Conservation (phyloP, 768 basidiomycete species). For the Russula vinacea region DNA sequence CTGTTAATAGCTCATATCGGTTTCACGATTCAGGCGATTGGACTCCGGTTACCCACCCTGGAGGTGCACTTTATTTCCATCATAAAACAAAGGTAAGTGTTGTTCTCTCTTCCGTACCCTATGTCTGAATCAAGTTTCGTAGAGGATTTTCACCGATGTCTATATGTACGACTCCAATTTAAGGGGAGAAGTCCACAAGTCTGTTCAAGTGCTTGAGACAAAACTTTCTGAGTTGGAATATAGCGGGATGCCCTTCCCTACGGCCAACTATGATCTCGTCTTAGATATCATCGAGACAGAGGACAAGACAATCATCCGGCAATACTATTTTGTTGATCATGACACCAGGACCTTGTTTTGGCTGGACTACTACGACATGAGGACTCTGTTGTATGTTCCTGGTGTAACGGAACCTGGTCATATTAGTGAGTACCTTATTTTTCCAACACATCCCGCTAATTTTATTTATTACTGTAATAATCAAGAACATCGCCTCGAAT, state of each 20-base stretch:
- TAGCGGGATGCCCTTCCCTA: neutral
- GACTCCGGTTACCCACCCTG: constrained; percentile 1
- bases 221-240: neutral
- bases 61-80: constrained; percentile 21
- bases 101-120: neutral
- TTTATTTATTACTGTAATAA: neutral
- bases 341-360: constrained; percentile 10
- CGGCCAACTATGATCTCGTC: constrained; percentile 3
- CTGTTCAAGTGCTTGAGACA: neutral
- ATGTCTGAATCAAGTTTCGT: neutral
- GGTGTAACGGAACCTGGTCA: constrained; percentile 13
- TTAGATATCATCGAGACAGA: constrained; percentile 5
- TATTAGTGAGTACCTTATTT: constrained; percentile 13
- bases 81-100: constrained; percentile 7
- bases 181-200: constrained; percentile 4
- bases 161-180: constrained; percentile 18
- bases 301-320: neutral
- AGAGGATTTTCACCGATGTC: constrained; percentile 21
- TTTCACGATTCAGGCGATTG: neutral
- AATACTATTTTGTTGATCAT: constrained; percentile 24
- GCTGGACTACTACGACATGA: neutral
- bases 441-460: neutral
- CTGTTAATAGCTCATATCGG: neutral
- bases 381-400: neutral
- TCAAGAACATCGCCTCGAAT: constrained; percentile 14